Conservation (phyloP, 2,329 filamentous ascomycete genomes). For the Penicillium oxalicum region DNA sequence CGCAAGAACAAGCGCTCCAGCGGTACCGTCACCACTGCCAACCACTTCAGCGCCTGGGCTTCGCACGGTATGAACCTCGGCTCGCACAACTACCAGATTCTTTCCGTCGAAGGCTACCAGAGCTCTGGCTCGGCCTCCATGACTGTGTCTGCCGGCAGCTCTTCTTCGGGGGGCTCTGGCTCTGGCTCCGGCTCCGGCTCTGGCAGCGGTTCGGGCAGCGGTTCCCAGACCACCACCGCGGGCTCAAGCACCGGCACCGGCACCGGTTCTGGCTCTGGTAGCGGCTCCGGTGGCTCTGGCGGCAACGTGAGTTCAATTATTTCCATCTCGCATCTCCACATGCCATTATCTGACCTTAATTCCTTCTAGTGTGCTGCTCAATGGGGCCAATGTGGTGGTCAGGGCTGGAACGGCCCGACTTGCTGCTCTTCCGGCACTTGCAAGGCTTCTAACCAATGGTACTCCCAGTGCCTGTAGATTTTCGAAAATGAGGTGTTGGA, state of each 20-base stretch:
- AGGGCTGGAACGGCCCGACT: neutral
- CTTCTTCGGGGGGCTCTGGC: neutral
- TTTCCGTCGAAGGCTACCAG: slow-evolving; percentile 41
- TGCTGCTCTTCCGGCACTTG: neutral
- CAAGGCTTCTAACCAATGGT: neutral
- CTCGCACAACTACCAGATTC: slow-evolving; percentile 37
- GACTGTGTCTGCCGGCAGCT: slow-evolving; percentile 29
- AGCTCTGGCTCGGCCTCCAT: slow-evolving; percentile 36
- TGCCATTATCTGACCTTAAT: too few species aligned
- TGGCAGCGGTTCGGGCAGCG: neutral
- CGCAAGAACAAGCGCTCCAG: slow-evolving; percentile 30
- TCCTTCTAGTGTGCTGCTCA: neutral
- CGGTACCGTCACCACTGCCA: slow-evolving; percentile 32
- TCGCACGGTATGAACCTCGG: slow-evolving; percentile 29
- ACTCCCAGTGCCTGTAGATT: neutral
- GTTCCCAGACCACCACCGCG: neutral
- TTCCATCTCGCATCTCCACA: neutral
- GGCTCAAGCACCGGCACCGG: neutral
- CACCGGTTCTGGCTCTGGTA: neutral
- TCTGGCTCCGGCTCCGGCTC: neutral
- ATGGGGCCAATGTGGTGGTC: neutral
- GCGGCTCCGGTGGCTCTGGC: neutral
- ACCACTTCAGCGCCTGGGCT: slow-evolving; percentile 36
- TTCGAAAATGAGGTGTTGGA: too few species aligned
- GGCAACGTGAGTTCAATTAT: neutral